Base-by-base conservation (phyloP, 495 filamentous ascomycete species). In the Xylaria grammica region DNA sequence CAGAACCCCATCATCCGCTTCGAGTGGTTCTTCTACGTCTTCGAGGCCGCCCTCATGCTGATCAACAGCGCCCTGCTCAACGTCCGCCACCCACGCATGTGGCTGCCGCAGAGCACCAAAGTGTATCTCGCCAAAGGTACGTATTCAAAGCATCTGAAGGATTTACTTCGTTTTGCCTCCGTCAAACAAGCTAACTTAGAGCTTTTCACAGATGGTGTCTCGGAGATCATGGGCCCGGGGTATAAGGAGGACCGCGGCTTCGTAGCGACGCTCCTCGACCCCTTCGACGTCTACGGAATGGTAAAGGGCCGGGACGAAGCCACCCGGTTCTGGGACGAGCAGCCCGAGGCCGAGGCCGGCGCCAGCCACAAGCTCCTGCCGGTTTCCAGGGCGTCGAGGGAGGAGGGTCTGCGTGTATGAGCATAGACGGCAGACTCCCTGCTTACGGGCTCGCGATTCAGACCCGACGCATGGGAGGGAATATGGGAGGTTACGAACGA, bases 1-100 rank as follows among this genome's bases (percentile, higher is more conserved):
- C 57, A 81, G 15, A 86, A 80, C 36, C 85, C 86, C 0, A 74
- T 89, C 36, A 56, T 89, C 48, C 83, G 85, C 27, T 84, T 89
- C 55, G 90, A 92, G 71, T 89, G 85, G 84, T 91, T 85, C 71
- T 91, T 91, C 70, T 92, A 85, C 75, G 78, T 92, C 36, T 91
- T 91, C 65, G 90, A 92, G 72, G 82, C 81, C 0, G 71, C 72
- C 11, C 73, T 90, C 53, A 92, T 93, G 89, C 78, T 88, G 3
- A 51, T 67, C 50, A 92, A 91, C 60, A 81, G 77, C 22, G 75
- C 83, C 10, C 62, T 92, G 71, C 70, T 89, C 60, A 91, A 91
- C 66, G 68, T 84, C 11, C 79, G 86, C 26, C 87, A 90, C 70
- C 90, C 90, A 17, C 82, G 85, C 66, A 69, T 66, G 27, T 88